These are phyloP conservation scores for Musa beccarii DNA, from an alignment of 176 grass and related monocot species.

Conservation along the genomic window DNA sequence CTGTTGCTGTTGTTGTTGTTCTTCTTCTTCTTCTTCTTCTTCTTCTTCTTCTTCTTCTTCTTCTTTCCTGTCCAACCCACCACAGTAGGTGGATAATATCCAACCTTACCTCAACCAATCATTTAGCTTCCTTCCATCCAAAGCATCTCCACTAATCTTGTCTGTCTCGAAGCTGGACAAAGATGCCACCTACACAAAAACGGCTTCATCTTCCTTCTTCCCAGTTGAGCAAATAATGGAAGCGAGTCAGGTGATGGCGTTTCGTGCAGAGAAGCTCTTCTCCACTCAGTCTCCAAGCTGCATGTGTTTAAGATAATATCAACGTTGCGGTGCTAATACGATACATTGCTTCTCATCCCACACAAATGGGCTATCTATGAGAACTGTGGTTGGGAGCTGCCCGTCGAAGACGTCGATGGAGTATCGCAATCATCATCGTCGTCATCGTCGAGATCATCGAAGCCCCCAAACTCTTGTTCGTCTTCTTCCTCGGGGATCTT, in stretches of 20 bases:
- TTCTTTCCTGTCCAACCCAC: neutral
- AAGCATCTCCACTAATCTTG: neutral
- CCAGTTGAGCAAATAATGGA: neutral
- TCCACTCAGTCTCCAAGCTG: neutral
- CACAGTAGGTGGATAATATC: neutral
- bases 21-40: no score
- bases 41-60: neutral
- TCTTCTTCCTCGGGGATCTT: constrained; percentile 41
- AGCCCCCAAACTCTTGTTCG: constrained; percentile 49
- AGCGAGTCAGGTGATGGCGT: neutral
- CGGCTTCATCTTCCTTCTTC: neutral
- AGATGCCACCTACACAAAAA: neutral
- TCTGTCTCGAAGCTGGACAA: neutral
- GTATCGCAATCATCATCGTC: constrained; percentile 43
- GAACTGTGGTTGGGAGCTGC: constrained; percentile 23
- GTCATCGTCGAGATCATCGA: constrained; percentile 67
- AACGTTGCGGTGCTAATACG: neutral
- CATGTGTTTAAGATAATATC: neutral
- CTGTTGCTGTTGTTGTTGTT: no score
- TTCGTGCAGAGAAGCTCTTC: neutral
- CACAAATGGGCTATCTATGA: neutral
- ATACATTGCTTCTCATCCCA: neutral
- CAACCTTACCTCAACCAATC: neutral
- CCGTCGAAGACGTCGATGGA: constrained; percentile 35
- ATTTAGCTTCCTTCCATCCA: neutral